Conservation (phyloP, 2,329 filamentous ascomycete species). For the Anisogramma anomala region DNA sequence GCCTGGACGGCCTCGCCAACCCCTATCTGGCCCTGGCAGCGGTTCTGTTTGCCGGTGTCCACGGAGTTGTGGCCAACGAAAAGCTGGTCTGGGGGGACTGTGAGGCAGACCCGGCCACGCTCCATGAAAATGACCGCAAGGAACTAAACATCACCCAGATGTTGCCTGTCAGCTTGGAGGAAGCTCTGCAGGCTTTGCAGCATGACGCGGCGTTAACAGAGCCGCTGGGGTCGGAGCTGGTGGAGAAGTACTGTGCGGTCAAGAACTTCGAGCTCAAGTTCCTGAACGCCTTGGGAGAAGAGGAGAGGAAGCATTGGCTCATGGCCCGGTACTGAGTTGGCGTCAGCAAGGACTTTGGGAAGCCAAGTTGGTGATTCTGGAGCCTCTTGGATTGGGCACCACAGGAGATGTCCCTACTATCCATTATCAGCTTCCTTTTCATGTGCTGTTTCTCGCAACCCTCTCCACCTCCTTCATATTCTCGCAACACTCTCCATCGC, state of each 20-base stretch:
- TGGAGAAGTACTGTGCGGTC: conserved; percentile 44
- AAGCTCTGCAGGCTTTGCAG: conserved; percentile 42
- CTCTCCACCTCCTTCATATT: too few relatives aligned
- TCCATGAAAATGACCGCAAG: conserved; percentile 35
- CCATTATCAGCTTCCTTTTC: too few relatives aligned
- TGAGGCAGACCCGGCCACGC: conserved; percentile 37
- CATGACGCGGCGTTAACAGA: conserved; percentile 34
- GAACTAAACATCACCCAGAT: conserved; percentile 40
- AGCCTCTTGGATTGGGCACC: too few relatives aligned
- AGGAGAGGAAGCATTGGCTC: conserved; percentile 44
- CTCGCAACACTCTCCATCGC: too few relatives aligned
- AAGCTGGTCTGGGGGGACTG: conserved; percentile 42
- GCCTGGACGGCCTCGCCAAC: conserved; percentile 69
- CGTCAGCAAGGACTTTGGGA: background rate
- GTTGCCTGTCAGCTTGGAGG: conserved; percentile 42
- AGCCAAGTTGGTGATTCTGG: too few relatives aligned
- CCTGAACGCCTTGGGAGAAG: conserved; percentile 35
- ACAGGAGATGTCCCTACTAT: too few relatives aligned
- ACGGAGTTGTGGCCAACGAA: conserved; percentile 37
- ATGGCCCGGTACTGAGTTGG: conserved; percentile 49
- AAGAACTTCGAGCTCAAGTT: conserved; percentile 48
- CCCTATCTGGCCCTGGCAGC: conserved; percentile 58
- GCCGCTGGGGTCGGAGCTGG: conserved; percentile 37
- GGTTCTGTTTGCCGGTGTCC: conserved; percentile 46
- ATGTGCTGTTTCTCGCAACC: too few relatives aligned